Base-by-base conservation (phyloP, 148 eudicot species). In the Cornus controversa region DNA sequence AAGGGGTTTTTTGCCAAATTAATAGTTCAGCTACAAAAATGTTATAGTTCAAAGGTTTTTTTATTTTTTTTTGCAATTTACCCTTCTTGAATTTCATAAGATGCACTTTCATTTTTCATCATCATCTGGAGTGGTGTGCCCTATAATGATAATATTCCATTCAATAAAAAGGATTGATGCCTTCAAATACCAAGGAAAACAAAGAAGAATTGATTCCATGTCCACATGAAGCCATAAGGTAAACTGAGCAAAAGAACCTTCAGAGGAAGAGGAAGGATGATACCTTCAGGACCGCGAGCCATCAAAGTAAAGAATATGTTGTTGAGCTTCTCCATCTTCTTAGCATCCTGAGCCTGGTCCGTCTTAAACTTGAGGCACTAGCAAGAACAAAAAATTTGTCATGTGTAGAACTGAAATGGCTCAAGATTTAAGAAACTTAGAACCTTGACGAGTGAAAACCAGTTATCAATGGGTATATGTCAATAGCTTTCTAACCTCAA, bases 201-300 rank as follows among this genome's bases (percentile, higher is more conserved):
- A n/a, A 60, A 11, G 64, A 2, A 18, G 34, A 31, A 31, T 6
- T 6, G 9, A 60, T 60, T 60, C 64, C 25, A 60, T 60, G 4
- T 60, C 7, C 18, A 60, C 2, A 22, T 2, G 64, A 22, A 60
- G 24, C 20, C 24, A 18, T 3, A 20, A 60, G 13, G 24, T n/a
- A 31, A 31, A 31, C 34, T 31, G 4, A 2, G 2, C 64, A 50
- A 60, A 6, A n/a, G 25, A 60, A 60, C 64, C 8, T 22, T 22
- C 1, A 1, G 8, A n/a, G 11, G 23, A n/a, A 20, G 58, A 34
- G n/a, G 63, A 50, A 11, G 1, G 23, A 65, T 1, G 10, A 72
- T 87, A 92, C 97, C 96, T 81, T 95, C 96, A 73, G 97, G 97
- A 77, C 96, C 96, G n/a, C 96, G 97, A 80, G 98, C 91, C 98